Conservation (phyloP, 768 basidiomycete genomes). For the Mycena sanguinolenta region DNA sequence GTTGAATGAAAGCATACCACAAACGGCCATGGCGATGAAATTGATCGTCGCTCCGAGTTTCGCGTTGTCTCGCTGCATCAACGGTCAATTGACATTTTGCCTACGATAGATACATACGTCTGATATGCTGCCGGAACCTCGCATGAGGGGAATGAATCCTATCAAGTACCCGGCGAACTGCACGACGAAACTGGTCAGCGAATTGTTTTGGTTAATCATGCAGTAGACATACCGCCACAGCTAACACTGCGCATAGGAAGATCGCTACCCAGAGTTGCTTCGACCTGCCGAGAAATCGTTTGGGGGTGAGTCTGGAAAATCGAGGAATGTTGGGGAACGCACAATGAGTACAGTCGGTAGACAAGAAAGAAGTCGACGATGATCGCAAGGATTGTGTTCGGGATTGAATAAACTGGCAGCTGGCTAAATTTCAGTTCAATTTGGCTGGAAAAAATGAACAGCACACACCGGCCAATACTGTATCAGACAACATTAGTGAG, state of each 20-base stretch:
- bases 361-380: slow-evolving; percentile 11
- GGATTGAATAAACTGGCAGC: slow-evolving; percentile 7
- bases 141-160: slow-evolving; percentile 6
- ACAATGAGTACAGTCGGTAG: slow-evolving; percentile 1
- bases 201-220: neutral
- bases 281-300: neutral
- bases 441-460: neutral
- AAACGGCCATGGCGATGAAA: neutral
- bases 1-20: neutral
- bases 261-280: neutral
- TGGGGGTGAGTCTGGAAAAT: neutral
- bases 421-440: neutral
- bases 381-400: neutral
- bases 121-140: neutral
- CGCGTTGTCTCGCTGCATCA: neutral
- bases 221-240: neutral
- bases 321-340: neutral
- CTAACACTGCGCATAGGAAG: neutral
- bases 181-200: too few relatives aligned
- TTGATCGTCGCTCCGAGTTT: neutral
- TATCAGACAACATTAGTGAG: neutral
- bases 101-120: neutral
- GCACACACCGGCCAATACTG: slow-evolving; percentile 10
- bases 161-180: slow-evolving; percentile 13
- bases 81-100: neutral